Percentiles rank a stretch among this genome's conserved stretches.
Conservation (phyloP, 2,329 filamentous ascomycete genomes). For the Pseudogymnoascus pannorum region DNA sequence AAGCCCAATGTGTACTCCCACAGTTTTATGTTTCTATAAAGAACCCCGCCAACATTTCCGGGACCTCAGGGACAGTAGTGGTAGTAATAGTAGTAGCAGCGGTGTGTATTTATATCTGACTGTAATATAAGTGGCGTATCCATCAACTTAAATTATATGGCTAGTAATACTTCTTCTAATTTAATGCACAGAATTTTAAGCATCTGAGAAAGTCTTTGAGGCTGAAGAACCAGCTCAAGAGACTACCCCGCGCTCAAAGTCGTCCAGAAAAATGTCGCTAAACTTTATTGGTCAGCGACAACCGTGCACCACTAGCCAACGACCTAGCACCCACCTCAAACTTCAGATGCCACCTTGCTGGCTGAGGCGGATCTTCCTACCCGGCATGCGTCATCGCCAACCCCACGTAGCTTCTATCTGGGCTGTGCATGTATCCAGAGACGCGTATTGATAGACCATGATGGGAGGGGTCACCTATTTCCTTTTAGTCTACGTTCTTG, state of each 20-base stretch:
- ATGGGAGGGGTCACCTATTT: constrained; percentile 8
- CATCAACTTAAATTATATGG: not conserved
- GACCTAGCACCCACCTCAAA: not conserved
- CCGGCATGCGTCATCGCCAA: constrained; percentile 3
- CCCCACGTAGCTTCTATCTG: not conserved
- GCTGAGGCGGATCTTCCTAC: not conserved
- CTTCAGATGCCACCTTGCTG: constrained; percentile 8
- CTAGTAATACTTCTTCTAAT: not conserved
- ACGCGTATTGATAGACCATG: constrained; percentile 6
- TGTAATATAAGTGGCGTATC: not conserved
- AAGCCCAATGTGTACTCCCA: not conserved
- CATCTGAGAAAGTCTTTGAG: not conserved
- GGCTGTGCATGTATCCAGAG: not conserved
- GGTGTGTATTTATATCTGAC: not conserved
- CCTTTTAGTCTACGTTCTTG: constrained; percentile 4
- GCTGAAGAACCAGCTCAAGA: not conserved
- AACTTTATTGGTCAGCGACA: constrained; percentile 1
- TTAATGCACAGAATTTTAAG: not conserved
- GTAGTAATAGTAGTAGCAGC: not conserved
- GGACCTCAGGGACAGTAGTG: not conserved
- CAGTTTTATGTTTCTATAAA: not conserved
- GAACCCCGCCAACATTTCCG: not conserved
- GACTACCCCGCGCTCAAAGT: not conserved
- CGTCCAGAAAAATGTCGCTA: not conserved
- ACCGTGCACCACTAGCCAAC: not conserved